phyloP scores from a whole-genome alignment of 257 asterid species.

The Catharanthus roseus region DNA sequence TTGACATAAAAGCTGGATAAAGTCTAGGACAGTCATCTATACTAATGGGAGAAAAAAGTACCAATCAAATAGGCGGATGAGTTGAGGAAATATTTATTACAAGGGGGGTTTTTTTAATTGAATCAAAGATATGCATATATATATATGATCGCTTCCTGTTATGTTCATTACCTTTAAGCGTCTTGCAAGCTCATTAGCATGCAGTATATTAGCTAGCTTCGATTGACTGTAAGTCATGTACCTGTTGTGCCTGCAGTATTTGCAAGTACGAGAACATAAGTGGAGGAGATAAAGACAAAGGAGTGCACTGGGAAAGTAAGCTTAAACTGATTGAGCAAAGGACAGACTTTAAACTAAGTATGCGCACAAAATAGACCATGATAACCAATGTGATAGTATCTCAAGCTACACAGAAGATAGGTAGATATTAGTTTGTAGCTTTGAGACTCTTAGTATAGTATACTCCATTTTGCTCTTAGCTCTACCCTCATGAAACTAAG shows the following conservation, averaged over 20 bases:
- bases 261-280: constrained; percentile 11
- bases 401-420: background rate
- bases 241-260: constrained; percentile 44
- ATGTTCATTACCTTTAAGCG: constrained; percentile 49
- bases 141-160: background rate
- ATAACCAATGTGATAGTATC: background rate
- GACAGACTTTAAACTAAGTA: too few relatives aligned
- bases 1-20: too few relatives aligned
- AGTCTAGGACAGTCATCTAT: background rate
- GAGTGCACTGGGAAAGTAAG: background rate
- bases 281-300: background rate
- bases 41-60: background rate
- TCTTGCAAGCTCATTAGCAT: constrained; percentile 61
- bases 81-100: too few relatives aligned
- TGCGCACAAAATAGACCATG: too few relatives aligned
- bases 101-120: too few relatives aligned
- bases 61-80: too few relatives aligned
- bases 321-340: too few relatives aligned
- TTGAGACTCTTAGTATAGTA: background rate
- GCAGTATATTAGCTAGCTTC: constrained; percentile 74
- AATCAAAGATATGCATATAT: constrained; percentile 1
- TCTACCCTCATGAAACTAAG: background rate
- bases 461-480: background rate
- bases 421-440: background rate
- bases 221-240: constrained; percentile 73